A percentile compares a stretch with the other conserved stretches of the same genome.
phyloP scores from a whole-genome alignment of 2,329 filamentous ascomycete species.

The Penicillium janthinellum region DNA sequence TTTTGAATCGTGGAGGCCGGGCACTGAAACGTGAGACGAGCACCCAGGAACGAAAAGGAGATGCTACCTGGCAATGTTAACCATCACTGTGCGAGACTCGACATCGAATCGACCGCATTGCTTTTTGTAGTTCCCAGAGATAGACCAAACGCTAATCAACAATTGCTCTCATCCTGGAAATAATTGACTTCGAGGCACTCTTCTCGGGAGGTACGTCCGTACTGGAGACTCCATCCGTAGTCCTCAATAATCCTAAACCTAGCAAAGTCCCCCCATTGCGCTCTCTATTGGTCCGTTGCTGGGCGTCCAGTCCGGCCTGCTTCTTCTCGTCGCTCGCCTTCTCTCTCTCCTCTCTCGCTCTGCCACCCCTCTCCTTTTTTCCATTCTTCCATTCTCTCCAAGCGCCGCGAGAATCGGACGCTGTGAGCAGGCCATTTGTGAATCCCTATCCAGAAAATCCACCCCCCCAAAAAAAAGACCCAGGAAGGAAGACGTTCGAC shows the following conservation, averaged over 20 bases:
- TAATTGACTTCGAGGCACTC: neutral
- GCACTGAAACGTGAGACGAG: conserved; percentile 1
- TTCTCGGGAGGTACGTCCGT: neutral
- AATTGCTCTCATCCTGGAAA: neutral
- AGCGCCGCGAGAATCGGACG: conserved; percentile 40
- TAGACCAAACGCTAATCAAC: too few relatives aligned
- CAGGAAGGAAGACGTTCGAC: conserved; percentile 8
- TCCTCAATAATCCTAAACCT: neutral
- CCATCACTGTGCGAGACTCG: neutral
- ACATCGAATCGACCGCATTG: neutral
- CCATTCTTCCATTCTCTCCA: conserved; percentile 28
- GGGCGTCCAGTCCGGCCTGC: neutral
- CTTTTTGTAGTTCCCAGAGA: neutral
- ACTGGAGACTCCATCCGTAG: neutral
- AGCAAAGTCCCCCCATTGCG: neutral
- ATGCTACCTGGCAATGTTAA: neutral
- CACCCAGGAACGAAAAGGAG: neutral
- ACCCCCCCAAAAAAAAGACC: neutral
- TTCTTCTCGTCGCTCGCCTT: neutral
- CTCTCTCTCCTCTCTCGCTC: neutral
- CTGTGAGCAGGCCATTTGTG: conserved; percentile 40
- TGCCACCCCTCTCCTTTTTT: conserved; percentile 23
- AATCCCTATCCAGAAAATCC: conserved; percentile 12
- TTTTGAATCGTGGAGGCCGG: conserved; percentile 3
- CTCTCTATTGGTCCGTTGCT: neutral